phyloP scores from a whole-genome alignment of 257 asterid species.

The Buddleja alternifolia region DNA sequence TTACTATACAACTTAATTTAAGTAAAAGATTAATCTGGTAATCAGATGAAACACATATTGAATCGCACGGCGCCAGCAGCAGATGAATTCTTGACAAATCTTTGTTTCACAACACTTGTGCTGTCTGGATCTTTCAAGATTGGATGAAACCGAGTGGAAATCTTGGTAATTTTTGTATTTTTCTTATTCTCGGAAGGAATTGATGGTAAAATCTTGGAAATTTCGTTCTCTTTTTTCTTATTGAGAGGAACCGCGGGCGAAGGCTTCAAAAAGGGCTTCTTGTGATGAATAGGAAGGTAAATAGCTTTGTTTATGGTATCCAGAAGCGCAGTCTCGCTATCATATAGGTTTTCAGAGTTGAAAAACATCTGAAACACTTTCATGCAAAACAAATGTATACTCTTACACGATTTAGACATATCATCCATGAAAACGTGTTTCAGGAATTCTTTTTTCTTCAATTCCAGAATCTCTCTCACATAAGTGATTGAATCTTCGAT shows the following conservation, averaged over 20 bases:
- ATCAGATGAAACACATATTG: slow-evolving; percentile 14
- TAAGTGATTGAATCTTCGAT: slow-evolving; percentile 45
- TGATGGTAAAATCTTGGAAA: background rate
- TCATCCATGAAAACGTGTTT: slow-evolving; percentile 40
- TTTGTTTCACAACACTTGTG: background rate
- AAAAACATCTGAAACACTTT: slow-evolving; percentile 60
- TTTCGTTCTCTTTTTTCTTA: background rate
- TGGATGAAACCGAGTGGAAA: background rate
- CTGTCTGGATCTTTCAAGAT: background rate
- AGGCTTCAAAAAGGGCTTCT: slow-evolving; percentile 8
- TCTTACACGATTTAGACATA: slow-evolving; percentile 42
- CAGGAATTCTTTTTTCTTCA: slow-evolving; percentile 47
- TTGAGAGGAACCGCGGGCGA: background rate
- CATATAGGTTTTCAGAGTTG: slow-evolving; percentile 52
- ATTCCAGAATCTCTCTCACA: slow-evolving; percentile 32
- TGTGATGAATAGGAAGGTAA: slow-evolving; percentile 42
- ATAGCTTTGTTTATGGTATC: slow-evolving; percentile 53
- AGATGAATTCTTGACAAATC: background rate
- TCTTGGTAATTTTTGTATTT: background rate
- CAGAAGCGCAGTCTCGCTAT: slow-evolving; percentile 42
- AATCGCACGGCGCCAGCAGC: background rate
- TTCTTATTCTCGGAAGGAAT: too few relatives aligned
- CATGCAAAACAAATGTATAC: slow-evolving; percentile 49
- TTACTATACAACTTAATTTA: background rate
- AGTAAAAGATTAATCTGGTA: background rate